Base-by-base conservation (phyloP, 2,329 filamentous ascomycete genomes). In the Byssoonygena ceratinophila region DNA sequence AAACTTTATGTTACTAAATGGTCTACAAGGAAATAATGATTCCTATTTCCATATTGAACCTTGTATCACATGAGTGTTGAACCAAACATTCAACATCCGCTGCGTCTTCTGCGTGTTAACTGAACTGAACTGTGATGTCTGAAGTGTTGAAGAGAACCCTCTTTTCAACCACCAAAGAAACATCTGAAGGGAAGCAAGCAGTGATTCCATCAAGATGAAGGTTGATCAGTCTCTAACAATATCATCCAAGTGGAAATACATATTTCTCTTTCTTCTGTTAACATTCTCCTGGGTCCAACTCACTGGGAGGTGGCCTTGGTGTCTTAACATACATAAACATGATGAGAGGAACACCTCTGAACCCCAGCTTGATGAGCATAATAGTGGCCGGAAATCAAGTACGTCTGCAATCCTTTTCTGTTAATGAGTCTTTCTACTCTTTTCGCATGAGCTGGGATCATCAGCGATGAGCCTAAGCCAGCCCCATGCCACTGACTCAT, bases 371-470 rank as follows among this genome's bases (percentile, higher is more conserved):
- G 39, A 44, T 44, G 20, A 36, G 16, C 9, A 37, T 37, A 40
- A 51, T 31, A 22, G 14, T 14, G 48, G 39, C 12, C 49, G 37
- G 39, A 39, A 51, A 20, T 37, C 39, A 44, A 51, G 49, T 51
- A 51, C 18, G 49, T 40, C 37, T 40, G 18, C 37, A 11, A 40
- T 40, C n/a, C n/a, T n/a, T 16, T 4, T 22, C 37, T 11, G 11
- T 23, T 39, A n/a, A n/a, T n/a, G n/a, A n/a, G 4, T 7, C 27
- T 18, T 6, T 20, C 14, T 29, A 29, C 5, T 29, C 4, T 29
- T 9, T 29, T 7, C 9, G 14, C n/a, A 22, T 20, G 29, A 9
- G 12, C 7, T 11, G 37, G 32, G 23, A 29, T n/a, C n/a, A n/a
- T n/a, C n/a, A n/a, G n/a, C n/a, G n/a, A n/a, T n/a, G n/a, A n/a